Conservation (phyloP, 257 asterid species). For the Solanum ossicruentum region DNA sequence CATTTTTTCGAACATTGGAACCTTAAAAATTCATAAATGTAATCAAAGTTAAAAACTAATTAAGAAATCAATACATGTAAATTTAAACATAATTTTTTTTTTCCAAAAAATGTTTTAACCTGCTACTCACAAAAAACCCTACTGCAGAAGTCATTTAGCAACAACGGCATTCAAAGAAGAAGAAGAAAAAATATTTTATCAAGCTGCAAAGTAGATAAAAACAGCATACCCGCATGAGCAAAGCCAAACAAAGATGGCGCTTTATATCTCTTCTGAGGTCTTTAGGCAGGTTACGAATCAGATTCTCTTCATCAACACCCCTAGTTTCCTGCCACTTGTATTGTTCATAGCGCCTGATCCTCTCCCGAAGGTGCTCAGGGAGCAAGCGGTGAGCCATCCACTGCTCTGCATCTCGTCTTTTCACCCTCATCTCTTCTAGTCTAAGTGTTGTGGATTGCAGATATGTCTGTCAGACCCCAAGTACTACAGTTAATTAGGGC, state of each 20-base stretch:
- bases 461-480: conserved; percentile 59
- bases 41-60: background rate
- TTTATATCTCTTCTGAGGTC: conserved; percentile 96
- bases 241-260: conserved; percentile 86
- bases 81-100: background rate
- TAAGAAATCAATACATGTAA: background rate
- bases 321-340: conserved; percentile 97
- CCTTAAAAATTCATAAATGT: conserved; percentile 23
- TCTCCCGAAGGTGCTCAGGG: conserved; percentile 65
- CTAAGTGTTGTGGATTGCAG: conserved; percentile 88
- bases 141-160: background rate
- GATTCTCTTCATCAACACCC: conserved; percentile 91
- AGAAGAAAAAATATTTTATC: background rate
- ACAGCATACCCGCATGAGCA: conserved; percentile 68
- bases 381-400: conserved; percentile 98
- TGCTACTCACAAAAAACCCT: background rate
- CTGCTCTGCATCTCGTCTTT: conserved; percentile 95
- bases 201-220: background rate
- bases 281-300: conserved; percentile 77
- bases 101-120: background rate
- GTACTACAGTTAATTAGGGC: conserved; percentile 2
- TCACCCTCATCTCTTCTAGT: conserved; percentile 96
- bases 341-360: conserved; percentile 87
- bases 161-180: background rate
- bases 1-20: conserved; percentile 95